Evolutionary conservation across 768 basidiomycete genomes (phyloP).

Genomic region (Russula brevipes): DNA sequence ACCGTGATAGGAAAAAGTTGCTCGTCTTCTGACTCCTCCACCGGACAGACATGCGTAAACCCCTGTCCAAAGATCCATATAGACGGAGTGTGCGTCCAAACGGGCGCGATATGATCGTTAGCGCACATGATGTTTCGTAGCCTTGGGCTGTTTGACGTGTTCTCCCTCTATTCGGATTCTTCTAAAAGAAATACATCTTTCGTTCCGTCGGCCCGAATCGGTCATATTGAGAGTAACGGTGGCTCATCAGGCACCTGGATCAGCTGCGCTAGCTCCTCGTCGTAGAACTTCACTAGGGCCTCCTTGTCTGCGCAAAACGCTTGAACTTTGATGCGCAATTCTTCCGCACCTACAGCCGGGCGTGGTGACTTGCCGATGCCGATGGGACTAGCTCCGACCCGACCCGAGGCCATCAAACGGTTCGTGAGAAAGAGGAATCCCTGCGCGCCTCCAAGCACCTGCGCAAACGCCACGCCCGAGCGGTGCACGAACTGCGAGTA

Average conservation of each 20-base stretch:
- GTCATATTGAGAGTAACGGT: conserved; percentile 21
- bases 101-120: conserved; percentile 68
- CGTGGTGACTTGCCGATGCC: conserved; percentile 25
- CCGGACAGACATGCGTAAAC: conserved; percentile 64
- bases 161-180: not conserved
- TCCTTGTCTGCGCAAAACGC: conserved; percentile 38
- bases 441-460: conserved; percentile 70
- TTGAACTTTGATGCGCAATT: conserved; percentile 33
- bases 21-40: not conserved
- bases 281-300: conserved; percentile 32
- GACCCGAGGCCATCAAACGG: conserved; percentile 68
- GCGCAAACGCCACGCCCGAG: conserved; percentile 84
- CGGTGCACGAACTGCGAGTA: conserved; percentile 92
- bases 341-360: conserved; percentile 32
- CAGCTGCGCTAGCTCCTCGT: conserved; percentile 21
- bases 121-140: conserved; percentile 53
- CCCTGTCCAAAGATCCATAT: conserved; percentile 53
- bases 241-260: conserved; percentile 24
- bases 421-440: conserved; percentile 92
- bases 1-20: not conserved
- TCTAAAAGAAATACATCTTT: not conserved
- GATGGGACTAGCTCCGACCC: conserved; percentile 42
- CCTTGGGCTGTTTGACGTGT: not conserved
- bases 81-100: conserved; percentile 65
- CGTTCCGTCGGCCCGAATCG: not conserved